phyloP scores from a whole-genome alignment of 371 early-diverging fungal species.

The Phascolomyces articulosus region DNA sequence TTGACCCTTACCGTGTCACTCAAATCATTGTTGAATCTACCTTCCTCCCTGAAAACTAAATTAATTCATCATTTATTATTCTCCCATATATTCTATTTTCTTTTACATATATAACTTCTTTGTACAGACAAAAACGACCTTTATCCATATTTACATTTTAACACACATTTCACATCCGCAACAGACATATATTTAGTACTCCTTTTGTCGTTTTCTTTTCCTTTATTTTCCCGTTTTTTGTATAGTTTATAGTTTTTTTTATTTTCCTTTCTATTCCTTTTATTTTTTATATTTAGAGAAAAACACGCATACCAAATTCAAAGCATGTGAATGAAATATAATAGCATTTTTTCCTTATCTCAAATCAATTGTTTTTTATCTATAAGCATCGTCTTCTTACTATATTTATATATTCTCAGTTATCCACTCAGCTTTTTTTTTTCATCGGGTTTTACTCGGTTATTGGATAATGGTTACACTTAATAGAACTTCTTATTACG shows the following conservation, averaged over 20 bases:
- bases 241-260: constrained; percentile 4
- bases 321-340: constrained; percentile 9
- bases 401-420: too few relatives aligned
- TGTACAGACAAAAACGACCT: constrained; percentile 2
- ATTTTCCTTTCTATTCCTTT: neutral
- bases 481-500: too few relatives aligned
- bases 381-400: too few relatives aligned
- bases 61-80: neutral
- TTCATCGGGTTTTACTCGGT: too few relatives aligned
- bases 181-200: neutral
- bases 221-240: neutral
- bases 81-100: neutral
- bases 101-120: neutral
- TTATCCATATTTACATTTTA: neutral
- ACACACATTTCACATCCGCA: neutral
- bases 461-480: too few relatives aligned
- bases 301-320: constrained; percentile 1
- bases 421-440: too few relatives aligned
- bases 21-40: constrained; percentile 50
- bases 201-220: neutral
- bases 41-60: constrained; percentile 22
- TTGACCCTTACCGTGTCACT: constrained; percentile 45
- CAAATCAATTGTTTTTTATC: neutral
- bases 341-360: neutral
- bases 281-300: neutral